Base-by-base conservation (phyloP, 2,329 filamentous ascomycete genomes). In the Neopestalotiopsis rosae region DNA sequence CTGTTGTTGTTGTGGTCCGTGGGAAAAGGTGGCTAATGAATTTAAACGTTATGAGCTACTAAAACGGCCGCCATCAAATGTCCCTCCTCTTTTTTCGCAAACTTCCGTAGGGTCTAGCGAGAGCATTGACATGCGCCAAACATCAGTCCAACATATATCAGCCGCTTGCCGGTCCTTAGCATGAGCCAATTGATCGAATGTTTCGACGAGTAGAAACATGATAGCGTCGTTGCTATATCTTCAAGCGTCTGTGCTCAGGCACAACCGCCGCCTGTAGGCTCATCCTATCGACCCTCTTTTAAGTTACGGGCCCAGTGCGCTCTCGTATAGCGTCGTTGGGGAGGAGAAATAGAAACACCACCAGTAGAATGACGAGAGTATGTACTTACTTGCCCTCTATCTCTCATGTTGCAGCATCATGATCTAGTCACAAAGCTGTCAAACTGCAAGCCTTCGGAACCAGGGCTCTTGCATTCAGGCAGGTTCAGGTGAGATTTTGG, bases 401-500 rank as follows among this genome's bases (percentile, higher is more conserved):
- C 13, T 30, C 24, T 59, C 20, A 17, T 20, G 20, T n/a, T 6
- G 4, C 40, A 40, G 30, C 10, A 62, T 32, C n/a, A 13, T 10
- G 7, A 17, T 14, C 12, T 20, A 20, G 10, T 20, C 40, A 13
- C 30, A 62, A 34, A 34, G 13, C 59, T 62, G 59, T 62, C 59
- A 62, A 42, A 32, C 32, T 20, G 28, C 13, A 14, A 38, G n/a
- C 9, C 17, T 62, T 20, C 34, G 4, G 10, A 32, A 34, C 59
- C 40, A 40, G 59, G 59, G 17, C 30, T 20, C 3, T n/a, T 34
- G 13, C 24, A 14, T 59, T 6, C 13, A 34, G 6, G 14, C 24
- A 62, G 30, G 32, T 62, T 34, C 59, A 62, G 59, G 59, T 62
- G 59, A 62, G 59, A 34, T 38, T n/a, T 61, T 40, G 59, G 14